These are phyloP conservation scores for Tulasnella sp. DNA, from an alignment of 768 basidiomycete species.

Conservation along the genomic window DNA sequence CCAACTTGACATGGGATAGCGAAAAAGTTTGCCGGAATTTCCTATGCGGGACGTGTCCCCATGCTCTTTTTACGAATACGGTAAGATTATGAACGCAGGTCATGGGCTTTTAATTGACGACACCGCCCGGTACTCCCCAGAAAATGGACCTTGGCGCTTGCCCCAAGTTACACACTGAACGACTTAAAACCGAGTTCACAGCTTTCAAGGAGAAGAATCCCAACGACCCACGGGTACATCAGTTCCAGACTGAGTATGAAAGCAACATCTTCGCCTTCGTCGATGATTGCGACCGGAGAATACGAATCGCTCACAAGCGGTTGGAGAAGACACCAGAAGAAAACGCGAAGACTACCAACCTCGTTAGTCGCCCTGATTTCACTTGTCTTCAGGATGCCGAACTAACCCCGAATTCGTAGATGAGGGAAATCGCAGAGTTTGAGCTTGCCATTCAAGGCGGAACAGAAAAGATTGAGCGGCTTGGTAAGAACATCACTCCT, in stretches of 20 bases:
- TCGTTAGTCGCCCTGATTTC: constrained; percentile 50
- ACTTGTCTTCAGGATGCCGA: constrained; percentile 1
- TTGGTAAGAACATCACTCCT: constrained; percentile 53
- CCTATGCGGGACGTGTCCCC: constrained; percentile 97
- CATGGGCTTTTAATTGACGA: not conserved
- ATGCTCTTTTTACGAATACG: constrained; percentile 95
- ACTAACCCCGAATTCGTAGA: constrained; percentile 47
- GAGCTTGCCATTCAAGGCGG: constrained; percentile 98
- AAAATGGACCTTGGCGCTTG: constrained; percentile 99
- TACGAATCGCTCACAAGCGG: constrained; percentile 87
- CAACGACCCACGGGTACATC: constrained; percentile 72
- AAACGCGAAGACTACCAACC: constrained; percentile 96
- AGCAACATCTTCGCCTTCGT: constrained; percentile 93
- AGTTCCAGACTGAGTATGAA: constrained; percentile 95
- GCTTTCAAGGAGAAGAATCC: constrained; percentile 73
- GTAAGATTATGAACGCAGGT: constrained; percentile 47
- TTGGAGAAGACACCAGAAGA: constrained; percentile 99
- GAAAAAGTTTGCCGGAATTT: constrained; percentile 99
- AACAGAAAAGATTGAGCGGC: constrained; percentile 93
- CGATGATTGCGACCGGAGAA: constrained; percentile 96
- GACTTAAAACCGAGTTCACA: constrained; percentile 85
- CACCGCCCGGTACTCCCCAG: constrained; percentile 43
- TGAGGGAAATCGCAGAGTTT: constrained; percentile 99
- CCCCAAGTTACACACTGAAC: constrained; percentile 92
- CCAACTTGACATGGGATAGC: constrained; percentile 88